Evolutionary conservation across 1,139 yeast genomes (phyloP).

Genomic region (Saccharomyces uvarum): DNA sequence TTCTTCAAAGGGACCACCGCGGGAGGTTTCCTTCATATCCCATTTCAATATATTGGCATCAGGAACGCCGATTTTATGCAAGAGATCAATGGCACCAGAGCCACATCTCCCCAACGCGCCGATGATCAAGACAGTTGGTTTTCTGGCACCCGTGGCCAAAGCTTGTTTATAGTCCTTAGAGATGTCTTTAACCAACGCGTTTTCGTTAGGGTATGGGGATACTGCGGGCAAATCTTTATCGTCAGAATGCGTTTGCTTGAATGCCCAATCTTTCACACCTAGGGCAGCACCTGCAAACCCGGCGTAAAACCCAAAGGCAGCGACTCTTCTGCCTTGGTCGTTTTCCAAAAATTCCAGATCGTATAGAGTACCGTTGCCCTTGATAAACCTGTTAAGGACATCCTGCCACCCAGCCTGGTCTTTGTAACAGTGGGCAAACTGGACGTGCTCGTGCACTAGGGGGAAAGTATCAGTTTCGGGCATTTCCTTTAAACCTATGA

Average conservation of each 20-base stretch:
- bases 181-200: constrained; percentile 62
- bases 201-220: constrained; percentile 75
- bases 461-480: constrained; percentile 91
- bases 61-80: constrained; percentile 80
- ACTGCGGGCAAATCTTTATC: constrained; percentile 70
- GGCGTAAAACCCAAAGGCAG: constrained; percentile 97
- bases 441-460: constrained; percentile 88
- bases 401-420: constrained; percentile 96
- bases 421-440: constrained; percentile 97
- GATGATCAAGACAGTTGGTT: constrained; percentile 77
- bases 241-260: constrained; percentile 64
- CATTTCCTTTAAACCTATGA: constrained; percentile 88
- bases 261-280: constrained; percentile 91
- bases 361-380: constrained; percentile 82
- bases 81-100: constrained; percentile 87
- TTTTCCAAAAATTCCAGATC: constrained; percentile 92
- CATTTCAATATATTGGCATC: constrained; percentile 77
- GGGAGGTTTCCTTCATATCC: constrained; percentile 95
- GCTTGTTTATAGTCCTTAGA: constrained; percentile 55
- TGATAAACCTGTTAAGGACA: constrained; percentile 79
- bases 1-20: constrained; percentile 95
- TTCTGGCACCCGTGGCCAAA: constrained; percentile 50
- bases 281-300: constrained; percentile 99
- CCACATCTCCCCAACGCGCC: constrained; percentile 99
- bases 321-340: constrained; percentile 94